These are phyloP conservation scores for Medicago arabica DNA, from an alignment of 306 rosid species.

Conservation along the genomic window DNA sequence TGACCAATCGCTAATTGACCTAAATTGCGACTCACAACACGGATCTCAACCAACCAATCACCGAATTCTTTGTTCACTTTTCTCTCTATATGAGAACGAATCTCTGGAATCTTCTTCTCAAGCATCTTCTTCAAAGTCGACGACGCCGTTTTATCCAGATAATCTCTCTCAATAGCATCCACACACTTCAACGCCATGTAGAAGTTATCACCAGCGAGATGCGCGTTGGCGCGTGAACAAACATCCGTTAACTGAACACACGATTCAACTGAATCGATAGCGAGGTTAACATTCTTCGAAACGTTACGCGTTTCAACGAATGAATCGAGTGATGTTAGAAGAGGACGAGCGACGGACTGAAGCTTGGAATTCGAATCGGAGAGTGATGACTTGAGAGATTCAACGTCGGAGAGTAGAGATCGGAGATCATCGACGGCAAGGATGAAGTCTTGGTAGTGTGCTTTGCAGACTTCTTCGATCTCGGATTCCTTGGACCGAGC, in stretches of 20 bases:
- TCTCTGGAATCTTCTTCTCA: slow-evolving; percentile 94
- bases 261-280: slow-evolving; percentile 65
- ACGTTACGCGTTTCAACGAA: slow-evolving; percentile 85
- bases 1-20: slow-evolving; percentile 95
- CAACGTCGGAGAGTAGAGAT: slow-evolving; percentile 96
- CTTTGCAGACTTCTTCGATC: slow-evolving; percentile 98
- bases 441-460: slow-evolving; percentile 98
- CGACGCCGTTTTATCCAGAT: slow-evolving; percentile 70
- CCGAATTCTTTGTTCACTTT: slow-evolving; percentile 91
- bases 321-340: slow-evolving; percentile 83
- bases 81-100: slow-evolving; percentile 86
- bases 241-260: slow-evolving; percentile 69
- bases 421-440: slow-evolving; percentile 98
- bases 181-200: slow-evolving; percentile 93
- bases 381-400: slow-evolving; percentile 87
- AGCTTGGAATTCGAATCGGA: slow-evolving; percentile 89
- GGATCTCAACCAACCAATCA: slow-evolving; percentile 98
- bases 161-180: slow-evolving; percentile 75
- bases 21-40: slow-evolving; percentile 83
- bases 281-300: slow-evolving; percentile 76
- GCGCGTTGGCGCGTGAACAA: slow-evolving; percentile 81
- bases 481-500: slow-evolving; percentile 90
- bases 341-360: slow-evolving; percentile 79
- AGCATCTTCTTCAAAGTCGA: slow-evolving; percentile 82
- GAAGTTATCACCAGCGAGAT: slow-evolving; percentile 67